Evolutionary conservation across 2,329 filamentous ascomycete genomes (phyloP).

Genomic region (Camptophora hylomeconis): DNA sequence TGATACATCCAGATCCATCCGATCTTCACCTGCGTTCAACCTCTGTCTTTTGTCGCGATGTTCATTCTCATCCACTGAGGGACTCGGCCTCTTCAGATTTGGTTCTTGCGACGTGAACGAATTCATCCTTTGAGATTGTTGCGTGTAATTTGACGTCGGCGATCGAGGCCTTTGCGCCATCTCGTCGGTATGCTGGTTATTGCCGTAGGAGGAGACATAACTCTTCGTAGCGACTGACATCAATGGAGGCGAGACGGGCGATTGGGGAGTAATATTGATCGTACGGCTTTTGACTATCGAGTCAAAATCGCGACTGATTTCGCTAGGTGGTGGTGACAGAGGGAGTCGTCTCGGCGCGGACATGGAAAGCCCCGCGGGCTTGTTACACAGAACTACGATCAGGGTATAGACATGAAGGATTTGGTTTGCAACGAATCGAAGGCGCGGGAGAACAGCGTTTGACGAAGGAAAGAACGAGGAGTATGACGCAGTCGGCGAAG

Average conservation of each 20-base stretch:
- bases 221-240: constrained; percentile 37
- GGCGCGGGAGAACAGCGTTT: background rate
- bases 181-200: constrained; percentile 24
- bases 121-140: constrained; percentile 13
- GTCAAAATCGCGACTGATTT: constrained; percentile 25
- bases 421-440: background rate
- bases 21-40: constrained; percentile 8
- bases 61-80: constrained; percentile 20
- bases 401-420: background rate
- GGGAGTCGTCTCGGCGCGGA: constrained; percentile 24
- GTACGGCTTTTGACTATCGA: constrained; percentile 18
- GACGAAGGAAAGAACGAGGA: background rate
- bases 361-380: constrained; percentile 21
- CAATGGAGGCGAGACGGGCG: constrained; percentile 29
- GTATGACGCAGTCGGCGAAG: background rate
- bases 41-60: constrained; percentile 16
- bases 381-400: constrained; percentile 12
- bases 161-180: constrained; percentile 23
- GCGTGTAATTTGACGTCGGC: constrained; percentile 30
- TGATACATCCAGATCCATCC: constrained; percentile 11
- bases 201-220: constrained; percentile 33
- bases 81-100: constrained; percentile 21
- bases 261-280: constrained; percentile 11
- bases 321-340: constrained; percentile 30
- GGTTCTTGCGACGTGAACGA: constrained; percentile 1